Conservation (phyloP, 352 stramenopile genomes). For the Phytopythium oedochilum region DNA sequence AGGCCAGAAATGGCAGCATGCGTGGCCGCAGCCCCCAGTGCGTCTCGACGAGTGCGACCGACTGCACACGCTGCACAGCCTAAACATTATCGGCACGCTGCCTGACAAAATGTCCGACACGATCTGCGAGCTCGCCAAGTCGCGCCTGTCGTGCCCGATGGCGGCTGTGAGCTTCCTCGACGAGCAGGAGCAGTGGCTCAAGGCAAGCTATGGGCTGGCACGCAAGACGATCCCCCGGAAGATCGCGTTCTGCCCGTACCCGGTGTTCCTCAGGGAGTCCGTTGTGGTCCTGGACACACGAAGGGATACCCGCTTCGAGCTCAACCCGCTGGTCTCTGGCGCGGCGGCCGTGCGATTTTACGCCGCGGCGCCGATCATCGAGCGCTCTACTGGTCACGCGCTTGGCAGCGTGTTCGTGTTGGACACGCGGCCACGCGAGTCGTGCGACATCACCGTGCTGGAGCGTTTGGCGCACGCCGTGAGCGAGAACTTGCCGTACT, state of each 20-base stretch:
- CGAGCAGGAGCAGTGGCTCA: slow-evolving; percentile 75
- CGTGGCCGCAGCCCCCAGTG: slow-evolving; percentile 68
- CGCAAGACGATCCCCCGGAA: slow-evolving; percentile 79
- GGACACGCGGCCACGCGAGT: slow-evolving; percentile 66
- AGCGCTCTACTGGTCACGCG: slow-evolving; percentile 46
- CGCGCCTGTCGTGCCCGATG: slow-evolving; percentile 61
- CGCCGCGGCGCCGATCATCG: slow-evolving; percentile 73
- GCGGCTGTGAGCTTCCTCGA: slow-evolving; percentile 80
- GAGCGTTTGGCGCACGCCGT: slow-evolving; percentile 56
- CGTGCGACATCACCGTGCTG: slow-evolving; percentile 63
- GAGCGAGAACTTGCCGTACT: slow-evolving; percentile 45
- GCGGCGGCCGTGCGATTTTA: slow-evolving; percentile 93
- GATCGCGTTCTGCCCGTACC: slow-evolving; percentile 79
- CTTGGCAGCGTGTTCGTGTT: slow-evolving; percentile 82
- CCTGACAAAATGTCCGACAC: slow-evolving; percentile 66
- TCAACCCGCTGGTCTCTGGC: slow-evolving; percentile 88
- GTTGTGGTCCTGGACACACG: slow-evolving; percentile 86
- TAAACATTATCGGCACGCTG: slow-evolving; percentile 56
- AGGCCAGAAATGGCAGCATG: slow-evolving; percentile 42
- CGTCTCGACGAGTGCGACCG: slow-evolving; percentile 46
- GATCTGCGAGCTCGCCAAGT: slow-evolving; percentile 76
- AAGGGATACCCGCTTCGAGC: slow-evolving; percentile 84
- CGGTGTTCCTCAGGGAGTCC: slow-evolving; percentile 44
- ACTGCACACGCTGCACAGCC: slow-evolving; percentile 37
- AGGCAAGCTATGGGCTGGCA: slow-evolving; percentile 56